Evolutionary conservation across 495 filamentous ascomycete genomes (phyloP).

Genomic region (Mytilinidion resinicola): DNA sequence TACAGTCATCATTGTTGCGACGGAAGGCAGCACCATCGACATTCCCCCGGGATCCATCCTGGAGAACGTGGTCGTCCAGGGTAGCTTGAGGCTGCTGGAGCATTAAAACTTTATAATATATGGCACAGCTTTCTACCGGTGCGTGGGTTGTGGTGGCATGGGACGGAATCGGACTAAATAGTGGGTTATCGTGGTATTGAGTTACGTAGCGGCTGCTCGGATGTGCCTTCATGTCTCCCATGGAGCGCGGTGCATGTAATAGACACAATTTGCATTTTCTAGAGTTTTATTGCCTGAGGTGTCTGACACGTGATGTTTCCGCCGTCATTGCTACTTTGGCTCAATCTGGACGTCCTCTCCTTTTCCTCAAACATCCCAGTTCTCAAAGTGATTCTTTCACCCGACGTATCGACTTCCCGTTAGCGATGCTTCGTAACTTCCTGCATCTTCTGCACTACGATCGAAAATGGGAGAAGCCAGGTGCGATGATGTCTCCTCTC

Average conservation of each 20-base stretch:
- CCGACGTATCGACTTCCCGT: too few relatives aligned
- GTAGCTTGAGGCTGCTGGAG: slow-evolving; percentile 89
- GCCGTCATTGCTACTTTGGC: too few relatives aligned
- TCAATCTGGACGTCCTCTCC: too few relatives aligned
- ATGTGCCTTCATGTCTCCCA: background rate
- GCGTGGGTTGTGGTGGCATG: too few relatives aligned
- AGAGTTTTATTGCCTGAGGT: background rate
- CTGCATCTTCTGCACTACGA: too few relatives aligned
- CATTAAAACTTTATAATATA: slow-evolving; percentile 50
- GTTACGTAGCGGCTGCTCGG: background rate
- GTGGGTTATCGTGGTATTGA: background rate
- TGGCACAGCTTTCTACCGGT: too few relatives aligned
- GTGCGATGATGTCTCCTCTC: too few relatives aligned
- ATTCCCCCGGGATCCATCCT: slow-evolving; percentile 92
- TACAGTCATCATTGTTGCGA: slow-evolving; percentile 99
- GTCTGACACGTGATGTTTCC: background rate
- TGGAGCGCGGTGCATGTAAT: slow-evolving; percentile 2
- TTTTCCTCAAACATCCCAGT: too few relatives aligned
- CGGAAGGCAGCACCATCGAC: slow-evolving; percentile 96
- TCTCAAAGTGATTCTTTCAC: too few relatives aligned
- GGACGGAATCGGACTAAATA: too few relatives aligned
- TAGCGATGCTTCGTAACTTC: too few relatives aligned
- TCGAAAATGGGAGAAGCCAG: too few relatives aligned
- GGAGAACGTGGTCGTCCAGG: slow-evolving; percentile 99
- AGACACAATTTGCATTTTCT: slow-evolving; percentile 1